Conservation (phyloP, 306 rosid genomes). For the Sophora flavescens region DNA sequence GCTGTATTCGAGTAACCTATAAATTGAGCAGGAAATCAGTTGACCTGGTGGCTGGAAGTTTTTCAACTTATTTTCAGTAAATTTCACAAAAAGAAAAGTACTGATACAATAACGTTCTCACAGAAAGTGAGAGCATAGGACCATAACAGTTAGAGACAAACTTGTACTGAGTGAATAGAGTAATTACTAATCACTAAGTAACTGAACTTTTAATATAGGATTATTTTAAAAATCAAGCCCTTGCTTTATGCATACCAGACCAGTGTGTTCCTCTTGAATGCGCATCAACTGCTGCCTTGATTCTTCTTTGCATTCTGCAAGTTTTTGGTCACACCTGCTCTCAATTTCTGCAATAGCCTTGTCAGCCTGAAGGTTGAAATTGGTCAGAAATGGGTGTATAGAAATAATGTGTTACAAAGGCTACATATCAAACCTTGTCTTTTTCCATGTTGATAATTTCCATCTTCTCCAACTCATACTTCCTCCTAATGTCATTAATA, state of each 20-base stretch:
- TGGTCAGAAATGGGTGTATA: slow-evolving; percentile 50
- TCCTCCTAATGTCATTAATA: slow-evolving; percentile 84
- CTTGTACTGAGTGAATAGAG: slow-evolving; percentile 1
- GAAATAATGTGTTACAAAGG: slow-evolving; percentile 37
- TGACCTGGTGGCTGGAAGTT: slow-evolving; percentile 27
- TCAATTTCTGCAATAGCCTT: slow-evolving; percentile 69
- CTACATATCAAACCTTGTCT: slow-evolving; percentile 74
- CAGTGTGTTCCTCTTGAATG: slow-evolving; percentile 75
- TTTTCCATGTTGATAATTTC: slow-evolving; percentile 79
- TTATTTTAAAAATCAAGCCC: slow-evolving; percentile 24
- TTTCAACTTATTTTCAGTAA: slow-evolving; percentile 30
- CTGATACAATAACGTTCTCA: slow-evolving; percentile 10
- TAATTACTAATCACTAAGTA: slow-evolving; percentile 19
- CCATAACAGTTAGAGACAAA: slow-evolving; percentile 10
- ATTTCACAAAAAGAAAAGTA: slow-evolving; percentile 25
- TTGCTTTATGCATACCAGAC: slow-evolving; percentile 62
- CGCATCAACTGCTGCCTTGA: slow-evolving; percentile 65
- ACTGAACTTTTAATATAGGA: slow-evolving; percentile 11
- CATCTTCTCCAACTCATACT: slow-evolving; percentile 87
- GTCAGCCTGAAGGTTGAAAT: slow-evolving; percentile 68
- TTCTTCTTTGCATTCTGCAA: slow-evolving; percentile 78
- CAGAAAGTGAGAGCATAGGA: slow-evolving; percentile 19
- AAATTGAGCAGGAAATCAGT: slow-evolving; percentile 46
- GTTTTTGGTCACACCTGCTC: slow-evolving; percentile 60
- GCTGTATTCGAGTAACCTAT: slow-evolving; percentile 73